Conservation (phyloP, 805 yeast genomes). For the Sungouiozyma intestinalis region DNA sequence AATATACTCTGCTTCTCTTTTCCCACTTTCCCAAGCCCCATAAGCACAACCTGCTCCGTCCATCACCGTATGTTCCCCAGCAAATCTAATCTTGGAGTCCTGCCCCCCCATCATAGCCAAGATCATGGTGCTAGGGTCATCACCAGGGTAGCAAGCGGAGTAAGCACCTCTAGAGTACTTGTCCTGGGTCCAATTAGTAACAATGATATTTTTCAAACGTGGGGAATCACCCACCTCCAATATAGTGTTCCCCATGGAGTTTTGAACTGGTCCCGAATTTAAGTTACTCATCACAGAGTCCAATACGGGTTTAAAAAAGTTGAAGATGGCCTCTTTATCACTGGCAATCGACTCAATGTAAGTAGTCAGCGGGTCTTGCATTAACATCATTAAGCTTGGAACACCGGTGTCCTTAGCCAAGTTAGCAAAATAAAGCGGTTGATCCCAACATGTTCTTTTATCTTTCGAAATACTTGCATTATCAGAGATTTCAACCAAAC, state of each 20-base stretch:
- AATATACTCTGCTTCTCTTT: slow-evolving; percentile 40
- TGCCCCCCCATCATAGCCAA: slow-evolving; percentile 52
- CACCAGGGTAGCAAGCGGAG: slow-evolving; percentile 56
- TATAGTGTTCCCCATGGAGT: slow-evolving; percentile 1
- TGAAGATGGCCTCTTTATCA: slow-evolving; percentile 45
- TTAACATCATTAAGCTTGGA: slow-evolving; percentile 53
- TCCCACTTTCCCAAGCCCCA: slow-evolving; percentile 79
- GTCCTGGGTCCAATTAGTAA: slow-evolving; percentile 71
- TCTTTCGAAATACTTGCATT: slow-evolving; percentile 1
- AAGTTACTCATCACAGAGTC: slow-evolving; percentile 16
- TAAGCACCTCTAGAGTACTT: slow-evolving; percentile 77
- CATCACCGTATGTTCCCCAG: slow-evolving; percentile 80
- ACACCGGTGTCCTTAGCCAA: slow-evolving; percentile 37
- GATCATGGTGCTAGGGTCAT: slow-evolving; percentile 56
- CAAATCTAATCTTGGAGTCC: slow-evolving; percentile 54
- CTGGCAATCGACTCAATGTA: slow-evolving; percentile 40
- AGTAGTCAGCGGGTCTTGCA: slow-evolving; percentile 67
- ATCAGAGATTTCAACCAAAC: slow-evolving; percentile 3
- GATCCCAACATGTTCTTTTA: slow-evolving; percentile 36
- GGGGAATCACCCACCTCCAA: slow-evolving; percentile 16
- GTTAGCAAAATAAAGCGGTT: slow-evolving; percentile 55
- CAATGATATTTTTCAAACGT: slow-evolving; percentile 33
- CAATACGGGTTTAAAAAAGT: slow-evolving; percentile 42
- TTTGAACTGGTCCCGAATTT: slow-evolving; percentile 8
- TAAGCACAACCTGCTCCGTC: slow-evolving; percentile 91